phyloP scores from a whole-genome alignment of 805 yeast genomes.

The Candida loeiensis region DNA sequence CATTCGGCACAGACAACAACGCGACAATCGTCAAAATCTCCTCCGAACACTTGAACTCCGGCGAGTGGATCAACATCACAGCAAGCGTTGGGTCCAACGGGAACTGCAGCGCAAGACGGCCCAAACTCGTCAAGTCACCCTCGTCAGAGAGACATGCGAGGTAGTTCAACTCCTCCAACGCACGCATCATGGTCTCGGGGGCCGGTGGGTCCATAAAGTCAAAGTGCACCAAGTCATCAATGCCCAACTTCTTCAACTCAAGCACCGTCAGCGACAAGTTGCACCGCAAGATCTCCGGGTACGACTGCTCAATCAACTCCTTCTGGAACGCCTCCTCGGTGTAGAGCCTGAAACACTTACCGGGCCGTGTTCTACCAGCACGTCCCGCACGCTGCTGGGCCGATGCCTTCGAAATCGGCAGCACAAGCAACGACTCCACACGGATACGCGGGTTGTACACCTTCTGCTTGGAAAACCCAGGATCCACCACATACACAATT shows the following conservation, averaged over 20 bases:
- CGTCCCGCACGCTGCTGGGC: constrained; percentile 99
- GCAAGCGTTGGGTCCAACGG: constrained; percentile 96
- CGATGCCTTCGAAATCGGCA: constrained; percentile 95
- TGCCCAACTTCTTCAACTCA: constrained; percentile 89
- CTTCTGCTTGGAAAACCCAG: constrained; percentile 95
- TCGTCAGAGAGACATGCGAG: constrained; percentile 87
- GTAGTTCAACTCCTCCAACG: constrained; percentile 90
- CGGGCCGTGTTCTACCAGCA: constrained; percentile 99
- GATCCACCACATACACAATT: constrained; percentile 94
- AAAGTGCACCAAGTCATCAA: constrained; percentile 94
- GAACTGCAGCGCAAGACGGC: constrained; percentile 86
- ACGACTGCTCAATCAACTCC: constrained; percentile 90
- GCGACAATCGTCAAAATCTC: constrained; percentile 88
- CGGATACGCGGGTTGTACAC: constrained; percentile 95
- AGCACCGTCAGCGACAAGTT: constrained; percentile 89
- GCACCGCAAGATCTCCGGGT: constrained; percentile 91
- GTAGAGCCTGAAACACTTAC: constrained; percentile 93
- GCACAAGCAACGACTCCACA: constrained; percentile 89
- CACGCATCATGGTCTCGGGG: constrained; percentile 99
- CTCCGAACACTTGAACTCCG: constrained; percentile 81
- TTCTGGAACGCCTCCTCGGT: constrained; percentile 95
- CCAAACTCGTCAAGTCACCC: constrained; percentile 85
- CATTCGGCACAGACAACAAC: constrained; percentile 86
- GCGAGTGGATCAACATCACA: constrained; percentile 84
- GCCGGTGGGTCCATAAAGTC: constrained; percentile 99